A percentile compares a stretch with the other conserved stretches of the same genome.
phyloP scores from a whole-genome alignment of 1,139 yeast species.

The Yamadazyma dendronema region DNA sequence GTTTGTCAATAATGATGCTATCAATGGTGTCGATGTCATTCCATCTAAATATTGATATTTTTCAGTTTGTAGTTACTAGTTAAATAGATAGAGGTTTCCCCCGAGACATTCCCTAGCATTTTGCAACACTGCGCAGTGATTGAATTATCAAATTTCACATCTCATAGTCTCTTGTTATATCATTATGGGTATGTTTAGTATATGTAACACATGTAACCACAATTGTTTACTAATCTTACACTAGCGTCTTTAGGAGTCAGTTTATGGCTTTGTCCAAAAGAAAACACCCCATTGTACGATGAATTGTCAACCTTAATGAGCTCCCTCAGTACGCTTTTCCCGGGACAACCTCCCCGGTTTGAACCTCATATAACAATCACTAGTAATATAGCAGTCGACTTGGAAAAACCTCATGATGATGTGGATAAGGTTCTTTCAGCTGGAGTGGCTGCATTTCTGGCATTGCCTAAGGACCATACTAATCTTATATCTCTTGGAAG shows the following conservation, averaged over 20 bases:
- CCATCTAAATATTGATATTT: conserved; percentile 48
- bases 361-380: conserved; percentile 81
- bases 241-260: conserved; percentile 47
- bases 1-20: conserved; percentile 79
- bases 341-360: conserved; percentile 61
- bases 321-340: conserved; percentile 67
- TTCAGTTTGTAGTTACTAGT: not conserved
- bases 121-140: too few relatives aligned
- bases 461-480: conserved; percentile 39
- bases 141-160: too few relatives aligned
- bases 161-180: not conserved
- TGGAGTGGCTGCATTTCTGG: conserved; percentile 61
- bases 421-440: conserved; percentile 63
- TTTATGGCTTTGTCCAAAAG: conserved; percentile 75
- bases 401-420: conserved; percentile 45
- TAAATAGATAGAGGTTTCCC: not conserved
- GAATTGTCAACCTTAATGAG: conserved; percentile 59
- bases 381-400: conserved; percentile 50
- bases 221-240: conserved; percentile 4
- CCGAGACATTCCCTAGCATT: too few relatives aligned
- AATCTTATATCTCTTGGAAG: conserved; percentile 40
- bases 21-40: conserved; percentile 57
- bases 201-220: not conserved
- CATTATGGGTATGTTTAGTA: not conserved
- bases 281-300: conserved; percentile 53